Conservation (phyloP, 352 stramenopile genomes). For the Phytophthora idaei region DNA sequence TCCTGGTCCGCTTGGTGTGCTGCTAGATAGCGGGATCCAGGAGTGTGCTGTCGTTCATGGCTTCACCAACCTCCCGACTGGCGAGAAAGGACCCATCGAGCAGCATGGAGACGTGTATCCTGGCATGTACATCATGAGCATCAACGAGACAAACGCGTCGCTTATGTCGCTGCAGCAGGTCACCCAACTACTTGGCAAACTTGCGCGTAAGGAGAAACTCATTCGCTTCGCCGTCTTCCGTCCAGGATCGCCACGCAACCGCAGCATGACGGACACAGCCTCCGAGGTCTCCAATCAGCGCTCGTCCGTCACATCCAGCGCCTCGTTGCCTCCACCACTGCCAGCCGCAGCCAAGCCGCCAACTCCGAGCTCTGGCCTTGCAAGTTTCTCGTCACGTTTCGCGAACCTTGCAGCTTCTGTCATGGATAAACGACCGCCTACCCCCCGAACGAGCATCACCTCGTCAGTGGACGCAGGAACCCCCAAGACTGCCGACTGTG, state of each 20-base stretch:
- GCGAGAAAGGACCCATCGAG: conserved; percentile 71
- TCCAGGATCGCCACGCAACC: conserved; percentile 53
- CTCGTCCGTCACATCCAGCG: conserved; percentile 41
- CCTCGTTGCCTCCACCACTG: conserved; percentile 43
- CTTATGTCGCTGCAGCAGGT: conserved; percentile 81
- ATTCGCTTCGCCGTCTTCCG: conserved; percentile 83
- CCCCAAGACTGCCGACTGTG: conserved; percentile 47
- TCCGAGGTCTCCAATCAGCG: conserved; percentile 57
- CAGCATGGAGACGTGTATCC: conserved; percentile 62
- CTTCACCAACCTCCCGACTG: conserved; percentile 71
- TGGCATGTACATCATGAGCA: conserved; percentile 89
- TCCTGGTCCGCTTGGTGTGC: conserved; percentile 70
- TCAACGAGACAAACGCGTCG: conserved; percentile 85
- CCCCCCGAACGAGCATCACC: conserved; percentile 34
- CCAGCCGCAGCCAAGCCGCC: conserved; percentile 41
- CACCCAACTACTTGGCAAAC: conserved; percentile 71
- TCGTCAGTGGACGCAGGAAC: conserved; percentile 22
- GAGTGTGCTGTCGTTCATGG: conserved; percentile 82
- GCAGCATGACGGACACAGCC: conserved; percentile 41
- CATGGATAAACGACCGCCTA: conserved; percentile 58
- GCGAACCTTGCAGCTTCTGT: conserved; percentile 58
- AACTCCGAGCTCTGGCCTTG: conserved; percentile 32
- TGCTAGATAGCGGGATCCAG: conserved; percentile 80
- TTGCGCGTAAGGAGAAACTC: conserved; percentile 79
- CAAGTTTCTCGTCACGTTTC: conserved; percentile 62